Evolutionary conservation across 192 early-diverging fungal genomes (phyloP).

Genomic region (Linnemannia elongata): DNA sequence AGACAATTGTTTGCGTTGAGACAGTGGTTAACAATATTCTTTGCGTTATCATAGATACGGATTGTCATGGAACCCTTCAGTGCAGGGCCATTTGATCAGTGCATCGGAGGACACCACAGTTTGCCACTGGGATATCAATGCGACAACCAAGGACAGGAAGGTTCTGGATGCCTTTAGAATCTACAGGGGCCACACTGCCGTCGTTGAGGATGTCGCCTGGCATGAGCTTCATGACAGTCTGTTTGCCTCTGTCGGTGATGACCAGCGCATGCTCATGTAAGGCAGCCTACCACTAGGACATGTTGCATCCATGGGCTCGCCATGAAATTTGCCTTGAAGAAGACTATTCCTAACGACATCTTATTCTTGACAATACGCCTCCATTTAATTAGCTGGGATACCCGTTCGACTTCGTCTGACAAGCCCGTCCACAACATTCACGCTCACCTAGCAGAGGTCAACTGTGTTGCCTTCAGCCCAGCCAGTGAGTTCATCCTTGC

Average conservation of each 20-base stretch:
- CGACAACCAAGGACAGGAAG: conserved; percentile 79
- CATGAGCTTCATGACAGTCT: conserved; percentile 83
- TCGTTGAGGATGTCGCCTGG: conserved; percentile 99
- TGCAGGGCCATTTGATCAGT: conserved; percentile 87
- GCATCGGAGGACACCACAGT: conserved; percentile 94
- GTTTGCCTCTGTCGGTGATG: conserved; percentile 98
- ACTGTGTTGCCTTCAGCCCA: conserved; percentile 96
- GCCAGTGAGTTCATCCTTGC: conserved; percentile 90
- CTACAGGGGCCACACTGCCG: conserved; percentile 89
- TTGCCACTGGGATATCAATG: conserved; percentile 93
- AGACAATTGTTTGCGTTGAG: not conserved
- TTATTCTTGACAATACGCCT: not conserved
- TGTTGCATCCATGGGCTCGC: not conserved
- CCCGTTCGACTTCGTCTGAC: conserved; percentile 73
- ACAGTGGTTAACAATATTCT: not conserved
- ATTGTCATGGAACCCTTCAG: conserved; percentile 89
- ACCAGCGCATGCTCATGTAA: conserved; percentile 91
- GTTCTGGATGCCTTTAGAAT: conserved; percentile 82
- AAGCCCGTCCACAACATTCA: conserved; percentile 79
- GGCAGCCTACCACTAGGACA: not conserved
- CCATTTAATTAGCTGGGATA: conserved; percentile 85
- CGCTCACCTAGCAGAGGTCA: conserved; percentile 93
- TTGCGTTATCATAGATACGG: conserved; percentile 76
- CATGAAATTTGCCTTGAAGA: not conserved
- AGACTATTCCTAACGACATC: not conserved